Base-by-base conservation (phyloP, 2,329 filamentous ascomycete species). In the Xylaria sp. region DNA sequence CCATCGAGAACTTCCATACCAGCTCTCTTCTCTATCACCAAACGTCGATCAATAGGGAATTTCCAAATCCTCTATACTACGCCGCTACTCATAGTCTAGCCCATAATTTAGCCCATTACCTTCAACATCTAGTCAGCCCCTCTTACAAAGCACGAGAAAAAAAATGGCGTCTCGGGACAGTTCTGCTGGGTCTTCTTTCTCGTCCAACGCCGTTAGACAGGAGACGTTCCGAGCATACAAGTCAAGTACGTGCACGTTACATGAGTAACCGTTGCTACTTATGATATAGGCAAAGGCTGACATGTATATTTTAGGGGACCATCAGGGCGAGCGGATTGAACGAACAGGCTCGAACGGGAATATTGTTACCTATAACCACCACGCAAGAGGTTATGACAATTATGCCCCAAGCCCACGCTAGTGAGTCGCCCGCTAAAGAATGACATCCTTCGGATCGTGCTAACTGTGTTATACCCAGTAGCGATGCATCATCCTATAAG, bases 371-470 rank as follows among this genome's bases (percentile, higher is more conserved):
- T 53, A 27, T 50, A 65, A 71, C 24, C 58, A 71, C 56, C 17
- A 64, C 8, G 67, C 69, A 8, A 61, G 67, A 17, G 59, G 57
- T 6, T 67, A 42, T 27, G 69, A 71, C 0, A 1, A 30, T 0
- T 1, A 50, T 42, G 69, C 64, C n/a, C 69, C 69, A 24, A 57
- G 7, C 30, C 69, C 69, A 2, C 8, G 3, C 27, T 71, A 69
- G 69, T 71, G 27, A 67, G 69, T 71, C 6, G 21, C 50, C 27
- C 19, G 7, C 27, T 3, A 11, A 12, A 39, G 5, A 21, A 45
- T n/a, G 36, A 30, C 6, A 42, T 50, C 27, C 34, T 6, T 5
- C 7, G 34, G n/a, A 32, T 32, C 11, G 3, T 54, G 45, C 67
- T 69, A 17, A 69, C 51, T 17, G 11, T 36, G 11, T 34, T 17